Evolutionary conservation across 108 stramenopile genomes (phyloP).

Genomic region (Epithemia pelagica): DNA sequence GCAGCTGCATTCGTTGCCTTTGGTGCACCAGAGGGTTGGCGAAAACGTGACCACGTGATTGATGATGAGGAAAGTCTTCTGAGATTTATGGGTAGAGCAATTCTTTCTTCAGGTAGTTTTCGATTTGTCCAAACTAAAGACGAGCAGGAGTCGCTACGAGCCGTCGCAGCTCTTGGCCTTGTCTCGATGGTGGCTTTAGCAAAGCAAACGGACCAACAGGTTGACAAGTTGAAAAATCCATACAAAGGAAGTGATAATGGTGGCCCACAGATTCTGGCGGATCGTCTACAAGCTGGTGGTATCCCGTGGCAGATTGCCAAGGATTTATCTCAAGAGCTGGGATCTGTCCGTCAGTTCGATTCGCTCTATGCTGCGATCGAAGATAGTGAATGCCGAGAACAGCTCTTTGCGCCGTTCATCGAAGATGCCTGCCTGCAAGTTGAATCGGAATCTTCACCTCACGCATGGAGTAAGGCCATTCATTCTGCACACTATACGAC

Average conservation of each 20-base stretch:
- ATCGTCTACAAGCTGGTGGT: conserved; percentile 16
- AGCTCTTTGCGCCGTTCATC: background rate
- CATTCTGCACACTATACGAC: background rate
- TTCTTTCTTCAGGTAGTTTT: conserved; percentile 11
- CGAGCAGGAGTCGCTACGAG: conserved; percentile 18
- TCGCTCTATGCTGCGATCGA: background rate
- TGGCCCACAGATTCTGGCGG: conserved; percentile 2
- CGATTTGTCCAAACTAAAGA: conserved; percentile 29
- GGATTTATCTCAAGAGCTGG: conserved; percentile 10
- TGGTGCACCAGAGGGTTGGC: background rate
- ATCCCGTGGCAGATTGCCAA: conserved; percentile 17
- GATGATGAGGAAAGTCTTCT: conserved; percentile 13
- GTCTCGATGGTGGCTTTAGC: conserved; percentile 9
- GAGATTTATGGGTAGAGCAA: conserved; percentile 15
- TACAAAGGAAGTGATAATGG: background rate
- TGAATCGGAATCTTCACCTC: background rate
- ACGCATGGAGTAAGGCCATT: conserved; percentile 22
- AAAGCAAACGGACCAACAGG: background rate
- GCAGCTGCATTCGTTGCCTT: conserved; percentile 15
- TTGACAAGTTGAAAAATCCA: background rate
- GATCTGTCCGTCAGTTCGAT: conserved; percentile 1
- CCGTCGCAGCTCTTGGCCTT: conserved; percentile 23
- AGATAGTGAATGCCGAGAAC: background rate
- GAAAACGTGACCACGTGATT: conserved; percentile 17
- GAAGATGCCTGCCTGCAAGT: conserved; percentile 1